Evolutionary conservation across 176 grass and related monocot species (phyloP), one percentile per base, ranked within the genome.

Genomic region (Metroxylon sagu): DNA sequence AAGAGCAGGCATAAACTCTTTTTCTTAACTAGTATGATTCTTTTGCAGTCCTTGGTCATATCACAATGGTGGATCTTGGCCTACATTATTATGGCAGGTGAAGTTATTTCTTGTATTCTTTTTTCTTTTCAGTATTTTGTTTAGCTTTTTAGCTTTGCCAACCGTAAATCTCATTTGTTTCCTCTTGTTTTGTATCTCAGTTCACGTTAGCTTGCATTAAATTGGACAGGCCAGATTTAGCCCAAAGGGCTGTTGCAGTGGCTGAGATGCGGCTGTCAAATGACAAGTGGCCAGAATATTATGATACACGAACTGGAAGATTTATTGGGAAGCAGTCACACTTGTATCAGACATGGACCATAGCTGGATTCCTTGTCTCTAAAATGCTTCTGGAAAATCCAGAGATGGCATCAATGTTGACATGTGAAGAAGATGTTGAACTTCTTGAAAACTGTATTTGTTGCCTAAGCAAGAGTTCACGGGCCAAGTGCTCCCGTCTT

Each of bases 271-370:
- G 52, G 14, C 65, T 68, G 21, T 30, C 27, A 4, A 23, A 53
- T 39, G 48, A 72, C 26, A 71, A 30, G 28, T 67, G 57, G 60
- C 60, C 68, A 7, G 68, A 71, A 15, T 98, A 98, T 50, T 98
- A 98, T 6, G 93, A 98, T 72, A 89, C 87, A 25, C 78, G 58
- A 26, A 83, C 93, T 55, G 87, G 87, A 43, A 84, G 79, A 60
- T 98, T 98, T 31, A 69, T 85, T 21, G 78, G 52, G 43, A 86
- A 89, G 71, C 93, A 98, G 63, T 92, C 93, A 16, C 81, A 81
- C n/a, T 67, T 83, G 18, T 70, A 83, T 21, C 59, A 81, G 66
- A 85, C 63, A 28, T 63, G 93, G 66, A 98, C 72, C 35, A 51
- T 92, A 59, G 93, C 73, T 29, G 62, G 71, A 28, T 81, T 86